Base-by-base conservation (phyloP, 1,139 yeast species). In the Yamadazyma triangularis region DNA sequence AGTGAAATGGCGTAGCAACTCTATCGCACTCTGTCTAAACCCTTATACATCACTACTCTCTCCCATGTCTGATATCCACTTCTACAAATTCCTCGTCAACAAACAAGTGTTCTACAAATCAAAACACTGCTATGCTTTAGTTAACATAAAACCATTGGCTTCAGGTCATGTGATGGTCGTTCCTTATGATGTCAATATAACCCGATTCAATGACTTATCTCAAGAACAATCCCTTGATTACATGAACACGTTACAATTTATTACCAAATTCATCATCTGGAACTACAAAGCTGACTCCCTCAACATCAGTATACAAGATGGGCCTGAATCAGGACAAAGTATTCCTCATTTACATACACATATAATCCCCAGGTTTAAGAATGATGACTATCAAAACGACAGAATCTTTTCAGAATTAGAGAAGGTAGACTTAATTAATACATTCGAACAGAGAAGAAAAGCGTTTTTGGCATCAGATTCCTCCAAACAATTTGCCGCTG, bases 341-440 rank as follows among this genome's bases (percentile, higher is more conserved):
- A 80, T 91, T 1, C 95, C 96, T 2, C 98, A 91, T 56, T 69
- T 91, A 16, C 98, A 91, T 53, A 82, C 96, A 21, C 98, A 91
- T 53, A 60, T 91, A 12, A 87, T 91, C 21, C 98, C 98, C 4
- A 65, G 98, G 26, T 77, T 70, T 48, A 64, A 66, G 32, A 53
- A 60, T 8, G 81, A 83, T 43, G 83, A 79, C 24, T 70, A 74
- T 39, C 88, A 86, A 1, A 95, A 87, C 49, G 76, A 71, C 25
- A 31, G 36, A 13, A 71, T 91, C 23, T 86, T 89, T 53, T 60
- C 58, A 8, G 59, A 64, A 44, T 53, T 91, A 31, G 89, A 85
- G 41, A 50, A 59, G 2, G 26, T 45, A 9, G 73, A 68, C 24
- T 58, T 72, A 21, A 54, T 52, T 38, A 53, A 40, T 40, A 64